Evolutionary conservation across 768 basidiomycete species (phyloP).

Genomic region (Asterophora parasitica): DNA sequence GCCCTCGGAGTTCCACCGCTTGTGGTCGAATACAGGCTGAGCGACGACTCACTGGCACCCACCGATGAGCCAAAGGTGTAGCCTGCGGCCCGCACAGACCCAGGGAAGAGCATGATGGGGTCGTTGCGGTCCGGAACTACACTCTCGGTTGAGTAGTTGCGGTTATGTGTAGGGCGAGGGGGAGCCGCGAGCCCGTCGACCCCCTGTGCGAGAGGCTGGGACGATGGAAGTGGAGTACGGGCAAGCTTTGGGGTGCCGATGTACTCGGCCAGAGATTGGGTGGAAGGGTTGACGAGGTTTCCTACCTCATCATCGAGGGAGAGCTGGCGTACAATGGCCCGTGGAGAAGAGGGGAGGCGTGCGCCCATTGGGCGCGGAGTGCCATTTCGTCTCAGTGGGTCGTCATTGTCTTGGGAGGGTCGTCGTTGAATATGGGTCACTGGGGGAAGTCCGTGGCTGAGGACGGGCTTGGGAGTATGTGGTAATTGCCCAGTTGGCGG

Average conservation of each 20-base stretch:
- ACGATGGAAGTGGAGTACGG: conserved; percentile 1
- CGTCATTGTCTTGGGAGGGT: conserved; percentile 1
- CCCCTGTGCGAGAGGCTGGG: too few species aligned
- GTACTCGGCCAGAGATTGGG: not conserved
- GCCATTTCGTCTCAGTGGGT: not conserved
- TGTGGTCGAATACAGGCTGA: conserved; percentile 3
- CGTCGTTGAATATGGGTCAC: not conserved
- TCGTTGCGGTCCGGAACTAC: conserved; percentile 18
- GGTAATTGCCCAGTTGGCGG: not conserved
- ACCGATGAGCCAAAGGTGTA: conserved; percentile 12
- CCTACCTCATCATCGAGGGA: conserved; percentile 2
- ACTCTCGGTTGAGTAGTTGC: conserved; percentile 23
- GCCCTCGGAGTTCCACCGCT: not conserved
- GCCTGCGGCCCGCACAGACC: conserved; percentile 31
- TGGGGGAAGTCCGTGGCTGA: not conserved
- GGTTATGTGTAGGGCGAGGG: conserved; percentile 8
- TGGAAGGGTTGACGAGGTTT: not conserved
- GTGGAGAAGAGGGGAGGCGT: conserved; percentile 3
- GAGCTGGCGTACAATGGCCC: not conserved
- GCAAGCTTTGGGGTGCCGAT: not conserved
- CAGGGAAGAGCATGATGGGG: conserved; percentile 31
- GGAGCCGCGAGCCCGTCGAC: not conserved
- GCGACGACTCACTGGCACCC: conserved; percentile 3
- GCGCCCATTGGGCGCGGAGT: conserved; percentile 4
- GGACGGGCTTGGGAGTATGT: not conserved